Base-by-base conservation (phyloP, 1,284 basidiomycete genomes). In the Mycena sp. region DNA sequence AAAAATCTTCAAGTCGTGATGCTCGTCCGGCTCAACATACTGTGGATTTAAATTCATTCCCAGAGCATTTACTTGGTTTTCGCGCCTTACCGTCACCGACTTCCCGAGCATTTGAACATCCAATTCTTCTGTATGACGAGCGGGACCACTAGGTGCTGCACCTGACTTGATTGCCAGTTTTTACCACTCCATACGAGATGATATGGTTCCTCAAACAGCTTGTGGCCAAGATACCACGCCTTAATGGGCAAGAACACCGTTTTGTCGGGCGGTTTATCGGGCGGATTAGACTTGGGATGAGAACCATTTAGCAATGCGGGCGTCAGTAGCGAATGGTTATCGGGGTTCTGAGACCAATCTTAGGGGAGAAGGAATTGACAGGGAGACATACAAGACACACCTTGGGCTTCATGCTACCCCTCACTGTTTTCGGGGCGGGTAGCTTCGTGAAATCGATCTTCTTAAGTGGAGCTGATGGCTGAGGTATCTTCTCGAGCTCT, bases 381-480 rank as follows among this genome's bases (percentile, higher is more conserved):
- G 16, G 32, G 9, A 23, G 25, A 9, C 19, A 25, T 32, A 25
- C 9, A 29, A 30, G 14, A 52, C 46, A n/a, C 29, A 62, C 63
- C 58, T 68, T 72, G 26, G 59, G 37, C 44, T 67, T 70, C 71
- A 72, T 72, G 21, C 35, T 44, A n/a, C 28, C 29, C 30, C 58
- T 63, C 4, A 54, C 9, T 16, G 32, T 46, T 44, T 23, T 21
- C 26, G 25, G 32, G 5, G n/a, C n/a, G n/a, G 4, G n/a, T 6
- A 10, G 16, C 17, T 28, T 25, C 12, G 23, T 6, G 1, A 29
- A 30, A 30, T 57, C 54, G 10, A 55, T 14, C 4, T 10, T 25
- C 6, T 30, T 40, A 28, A 41, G 28, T 4, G 23, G 16, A 16
- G 35, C 6, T 21, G 19, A 9, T 10, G 17, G 2, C 26, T 19